phyloP scores from a whole-genome alignment of 2,329 filamentous ascomycete species.

The Neonectria punicea region DNA sequence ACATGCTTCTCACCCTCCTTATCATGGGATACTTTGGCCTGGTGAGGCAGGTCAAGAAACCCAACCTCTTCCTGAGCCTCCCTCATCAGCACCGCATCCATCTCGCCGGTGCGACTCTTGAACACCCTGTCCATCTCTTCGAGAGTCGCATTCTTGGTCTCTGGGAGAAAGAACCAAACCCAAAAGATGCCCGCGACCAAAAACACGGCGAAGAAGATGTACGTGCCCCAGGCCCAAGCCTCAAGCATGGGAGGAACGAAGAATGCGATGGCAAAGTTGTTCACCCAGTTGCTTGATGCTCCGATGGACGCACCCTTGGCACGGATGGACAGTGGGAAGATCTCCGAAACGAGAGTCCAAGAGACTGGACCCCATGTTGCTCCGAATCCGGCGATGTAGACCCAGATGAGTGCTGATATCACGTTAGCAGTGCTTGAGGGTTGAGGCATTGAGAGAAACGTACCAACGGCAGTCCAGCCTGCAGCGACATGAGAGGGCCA shows the following conservation, averaged over 20 bases:
- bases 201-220: slow-evolving; percentile 66
- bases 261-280: slow-evolving; percentile 50
- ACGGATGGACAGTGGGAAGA: slow-evolving; percentile 67
- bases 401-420: slow-evolving; percentile 73
- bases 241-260: slow-evolving; percentile 59
- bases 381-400: slow-evolving; percentile 71
- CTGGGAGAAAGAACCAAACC: slow-evolving; percentile 62
- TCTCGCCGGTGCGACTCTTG: slow-evolving; percentile 48
- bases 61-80: slow-evolving; percentile 41
- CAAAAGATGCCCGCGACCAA: slow-evolving; percentile 59
- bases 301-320: slow-evolving; percentile 70
- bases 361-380: slow-evolving; percentile 71
- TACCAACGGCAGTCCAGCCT: slow-evolving; percentile 44
- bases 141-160: slow-evolving; percentile 64
- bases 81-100: slow-evolving; percentile 36
- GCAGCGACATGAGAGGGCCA: slow-evolving; percentile 51
- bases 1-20: slow-evolving; percentile 18
- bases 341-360: slow-evolving; percentile 73
- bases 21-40: slow-evolving; percentile 10
- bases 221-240: slow-evolving; percentile 59
- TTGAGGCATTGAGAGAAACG: not conserved
- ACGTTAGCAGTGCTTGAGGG: slow-evolving; percentile 42
- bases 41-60: slow-evolving; percentile 16
- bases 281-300: slow-evolving; percentile 58
- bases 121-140: slow-evolving; percentile 67